These are phyloP conservation scores for Exserohilum turcica DNA, from an alignment of 2,329 filamentous ascomycete species.

Conservation along the genomic window DNA sequence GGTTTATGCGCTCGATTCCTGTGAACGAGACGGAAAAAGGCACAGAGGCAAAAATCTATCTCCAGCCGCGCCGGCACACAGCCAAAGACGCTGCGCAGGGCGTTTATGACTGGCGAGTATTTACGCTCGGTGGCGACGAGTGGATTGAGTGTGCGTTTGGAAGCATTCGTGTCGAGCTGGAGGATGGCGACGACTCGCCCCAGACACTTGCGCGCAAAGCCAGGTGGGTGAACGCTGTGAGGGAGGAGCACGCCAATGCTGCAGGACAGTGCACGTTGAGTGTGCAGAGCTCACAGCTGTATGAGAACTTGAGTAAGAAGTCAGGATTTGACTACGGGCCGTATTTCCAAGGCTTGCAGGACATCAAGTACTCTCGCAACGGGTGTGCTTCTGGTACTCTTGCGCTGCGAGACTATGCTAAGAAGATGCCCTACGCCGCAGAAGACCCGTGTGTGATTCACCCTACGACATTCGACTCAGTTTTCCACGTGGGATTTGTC, in stretches of 20 bases:
- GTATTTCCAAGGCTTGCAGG: conserved; percentile 13
- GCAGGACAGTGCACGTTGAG: conserved; percentile 8
- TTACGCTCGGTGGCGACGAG: conserved; percentile 6
- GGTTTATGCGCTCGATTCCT: conserved; percentile 13
- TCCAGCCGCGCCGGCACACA: conserved; percentile 10
- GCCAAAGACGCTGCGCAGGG: conserved; percentile 12
- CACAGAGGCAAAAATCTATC: conserved; percentile 10
- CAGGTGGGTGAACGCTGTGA: conserved; percentile 6
- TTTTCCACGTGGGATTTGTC: conserved; percentile 9
- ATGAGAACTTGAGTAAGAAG: conserved; percentile 7
- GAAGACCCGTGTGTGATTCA: conserved; percentile 8
- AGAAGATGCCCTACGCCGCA: conserved; percentile 7
- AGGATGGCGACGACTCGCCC: conserved; percentile 1
- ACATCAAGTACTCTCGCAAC: conserved; percentile 12
- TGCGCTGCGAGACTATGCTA: conserved; percentile 5
- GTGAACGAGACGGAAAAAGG: conserved; percentile 12
- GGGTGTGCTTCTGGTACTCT: conserved; percentile 7
- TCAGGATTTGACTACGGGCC: conserved; percentile 17
- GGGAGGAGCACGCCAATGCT: conserved; percentile 2
- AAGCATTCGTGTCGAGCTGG: conserved; percentile 11
- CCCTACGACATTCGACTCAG: conserved; percentile 9
- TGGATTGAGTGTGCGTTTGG: conserved; percentile 15
- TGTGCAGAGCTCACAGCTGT: conserved; percentile 13
- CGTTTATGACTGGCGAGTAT: conserved; percentile 11
- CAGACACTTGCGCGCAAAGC: conserved; percentile 3